These are phyloP conservation scores for Fereydounia khargensis DNA, from an alignment of 1,284 basidiomycete genomes.

Conservation along the genomic window DNA sequence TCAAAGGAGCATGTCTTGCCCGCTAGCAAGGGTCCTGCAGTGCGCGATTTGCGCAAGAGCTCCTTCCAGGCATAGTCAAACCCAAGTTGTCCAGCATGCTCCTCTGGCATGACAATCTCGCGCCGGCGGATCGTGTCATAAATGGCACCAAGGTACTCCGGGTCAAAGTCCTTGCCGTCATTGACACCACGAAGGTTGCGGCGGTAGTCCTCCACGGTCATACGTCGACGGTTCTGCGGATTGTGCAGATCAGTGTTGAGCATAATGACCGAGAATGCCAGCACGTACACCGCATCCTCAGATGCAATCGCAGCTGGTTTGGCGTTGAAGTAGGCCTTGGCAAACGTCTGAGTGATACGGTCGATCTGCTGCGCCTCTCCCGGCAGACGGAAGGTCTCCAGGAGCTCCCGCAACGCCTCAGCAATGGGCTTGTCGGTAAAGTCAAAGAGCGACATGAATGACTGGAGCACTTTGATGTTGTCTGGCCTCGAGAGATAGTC, in stretches of 20 bases:
- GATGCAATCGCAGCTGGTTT: constrained; percentile 84
- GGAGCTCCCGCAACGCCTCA: constrained; percentile 88
- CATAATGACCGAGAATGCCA: constrained; percentile 96
- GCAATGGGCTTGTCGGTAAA: constrained; percentile 88
- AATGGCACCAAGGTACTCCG: constrained; percentile 80
- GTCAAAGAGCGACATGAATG: constrained; percentile 85
- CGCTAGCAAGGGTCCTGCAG: constrained; percentile 75
- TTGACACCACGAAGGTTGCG: constrained; percentile 92
- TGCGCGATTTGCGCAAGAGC: constrained; percentile 75
- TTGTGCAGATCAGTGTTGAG: constrained; percentile 97
- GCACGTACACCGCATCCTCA: constrained; percentile 89
- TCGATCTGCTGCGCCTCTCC: constrained; percentile 93
- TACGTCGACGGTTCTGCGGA: constrained; percentile 96
- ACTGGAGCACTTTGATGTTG: constrained; percentile 77
- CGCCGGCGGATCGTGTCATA: constrained; percentile 91
- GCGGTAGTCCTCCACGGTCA: constrained; percentile 92
- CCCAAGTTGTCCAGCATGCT: constrained; percentile 91
- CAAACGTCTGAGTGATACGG: constrained; percentile 92
- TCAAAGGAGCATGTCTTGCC: constrained; percentile 81
- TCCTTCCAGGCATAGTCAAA: constrained; percentile 99
- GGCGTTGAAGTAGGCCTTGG: constrained; percentile 82
- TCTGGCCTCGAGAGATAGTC: constrained; percentile 91
- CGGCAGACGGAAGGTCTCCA: constrained; percentile 91
- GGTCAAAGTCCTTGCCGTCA: constrained; percentile 76
- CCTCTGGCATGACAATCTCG: constrained; percentile 97